phyloP scores from a whole-genome alignment of 768 basidiomycete genomes.

The Holtermannia corniformis region DNA sequence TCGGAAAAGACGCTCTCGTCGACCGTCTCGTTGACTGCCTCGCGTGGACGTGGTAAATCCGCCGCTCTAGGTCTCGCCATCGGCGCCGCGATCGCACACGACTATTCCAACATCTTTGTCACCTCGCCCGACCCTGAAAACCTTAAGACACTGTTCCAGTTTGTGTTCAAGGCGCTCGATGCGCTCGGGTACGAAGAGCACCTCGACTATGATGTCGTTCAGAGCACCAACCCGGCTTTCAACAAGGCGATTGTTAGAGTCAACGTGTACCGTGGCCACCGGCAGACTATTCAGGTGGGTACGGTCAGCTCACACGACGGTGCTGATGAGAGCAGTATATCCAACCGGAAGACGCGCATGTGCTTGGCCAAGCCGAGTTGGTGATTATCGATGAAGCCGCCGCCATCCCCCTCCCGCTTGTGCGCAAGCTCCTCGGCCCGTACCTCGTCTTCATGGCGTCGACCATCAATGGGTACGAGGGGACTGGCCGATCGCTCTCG shows the following conservation, averaged over 20 bases:
- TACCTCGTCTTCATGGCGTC: slow-evolving; percentile 98
- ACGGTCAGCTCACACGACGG: neutral
- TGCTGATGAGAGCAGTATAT: slow-evolving; percentile 61
- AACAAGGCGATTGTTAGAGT: slow-evolving; percentile 92
- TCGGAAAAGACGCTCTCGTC: slow-evolving; percentile 80
- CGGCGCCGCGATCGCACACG: slow-evolving; percentile 81
- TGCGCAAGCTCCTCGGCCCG: slow-evolving; percentile 80
- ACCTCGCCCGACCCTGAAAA: slow-evolving; percentile 97
- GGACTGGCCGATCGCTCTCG: slow-evolving; percentile 94
- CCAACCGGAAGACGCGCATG: slow-evolving; percentile 94
- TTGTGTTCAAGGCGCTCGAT: slow-evolving; percentile 94
- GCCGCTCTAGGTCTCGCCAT: slow-evolving; percentile 93
- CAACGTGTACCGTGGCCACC: slow-evolving; percentile 81
- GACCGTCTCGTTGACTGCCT: slow-evolving; percentile 89
- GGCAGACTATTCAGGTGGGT: slow-evolving; percentile 88
- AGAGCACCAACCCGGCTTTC: slow-evolving; percentile 89
- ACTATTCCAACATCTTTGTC: slow-evolving; percentile 95
- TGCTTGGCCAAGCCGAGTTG: slow-evolving; percentile 92
- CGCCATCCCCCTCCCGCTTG: slow-evolving; percentile 91
- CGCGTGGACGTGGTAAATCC: slow-evolving; percentile 90
- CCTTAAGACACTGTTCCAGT: slow-evolving; percentile 93
- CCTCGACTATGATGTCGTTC: slow-evolving; percentile 93
- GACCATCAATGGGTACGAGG: slow-evolving; percentile 99
- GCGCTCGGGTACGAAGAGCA: slow-evolving; percentile 93
- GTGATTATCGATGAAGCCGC: slow-evolving; percentile 98